Evolutionary conservation across 23 red algal genomes (phyloP).

Genomic region (Gracilaria domingensis): DNA sequence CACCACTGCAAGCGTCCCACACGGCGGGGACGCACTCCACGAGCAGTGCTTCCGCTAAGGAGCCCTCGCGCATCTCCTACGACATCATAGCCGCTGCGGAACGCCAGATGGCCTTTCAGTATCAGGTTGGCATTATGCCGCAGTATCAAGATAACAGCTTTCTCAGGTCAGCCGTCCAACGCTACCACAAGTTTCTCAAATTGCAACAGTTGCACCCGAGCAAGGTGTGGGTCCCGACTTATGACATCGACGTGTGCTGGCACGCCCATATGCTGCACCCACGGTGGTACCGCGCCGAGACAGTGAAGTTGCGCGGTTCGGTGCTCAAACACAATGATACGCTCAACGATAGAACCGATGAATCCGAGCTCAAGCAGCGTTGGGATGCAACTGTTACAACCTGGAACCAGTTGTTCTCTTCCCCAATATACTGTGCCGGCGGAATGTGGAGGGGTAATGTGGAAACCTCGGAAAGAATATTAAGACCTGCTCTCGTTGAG

Average conservation of each 20-base stretch:
- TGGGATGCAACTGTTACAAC: slow-evolving; percentile 24
- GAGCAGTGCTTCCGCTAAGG: not conserved
- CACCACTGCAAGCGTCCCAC: not conserved
- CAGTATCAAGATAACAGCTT: slow-evolving; percentile 44
- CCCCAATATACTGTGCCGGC: not conserved
- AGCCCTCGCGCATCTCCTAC: slow-evolving; percentile 21
- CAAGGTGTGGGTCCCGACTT: slow-evolving; percentile 41
- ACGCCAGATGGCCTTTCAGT: slow-evolving; percentile 55
- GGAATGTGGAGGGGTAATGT: slow-evolving; percentile 56
- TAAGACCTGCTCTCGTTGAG: not conserved
- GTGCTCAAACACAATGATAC: slow-evolving; percentile 52
- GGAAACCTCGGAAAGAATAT: not conserved
- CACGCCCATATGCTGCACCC: slow-evolving; percentile 64
- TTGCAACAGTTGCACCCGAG: not conserved
- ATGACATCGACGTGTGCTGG: slow-evolving; percentile 67
- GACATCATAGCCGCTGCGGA: slow-evolving; percentile 37
- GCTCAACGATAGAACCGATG: slow-evolving; percentile 27
- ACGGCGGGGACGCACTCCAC: not conserved
- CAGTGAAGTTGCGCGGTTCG: slow-evolving; percentile 1
- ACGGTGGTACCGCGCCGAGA: slow-evolving; percentile 15
- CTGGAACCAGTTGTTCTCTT: not conserved
- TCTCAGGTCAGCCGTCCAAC: not conserved
- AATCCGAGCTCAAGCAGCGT: not conserved
- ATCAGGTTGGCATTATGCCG: slow-evolving; percentile 65
- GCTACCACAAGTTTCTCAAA: slow-evolving; percentile 46